Evolutionary conservation across 2,329 filamentous ascomycete genomes (phyloP).

Genomic region (Cadophora luteo-olivacea): DNA sequence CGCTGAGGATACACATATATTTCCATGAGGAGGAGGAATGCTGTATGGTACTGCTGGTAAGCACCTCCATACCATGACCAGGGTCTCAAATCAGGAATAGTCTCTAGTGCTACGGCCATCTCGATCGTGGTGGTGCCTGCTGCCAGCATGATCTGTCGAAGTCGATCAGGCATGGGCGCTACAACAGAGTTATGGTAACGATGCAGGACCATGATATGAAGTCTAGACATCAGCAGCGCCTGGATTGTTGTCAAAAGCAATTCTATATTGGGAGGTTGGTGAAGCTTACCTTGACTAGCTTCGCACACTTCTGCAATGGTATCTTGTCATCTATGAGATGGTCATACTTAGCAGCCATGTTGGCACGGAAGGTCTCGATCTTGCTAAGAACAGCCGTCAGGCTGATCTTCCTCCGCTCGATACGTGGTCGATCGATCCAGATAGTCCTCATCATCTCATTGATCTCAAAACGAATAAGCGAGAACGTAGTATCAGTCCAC

Average conservation of each 20-base stretch:
- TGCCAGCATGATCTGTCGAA: conserved; percentile 69
- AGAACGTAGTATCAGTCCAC: conserved; percentile 73
- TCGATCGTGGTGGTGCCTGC: conserved; percentile 62
- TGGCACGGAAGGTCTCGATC: conserved; percentile 70
- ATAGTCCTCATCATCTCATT: conserved; percentile 75
- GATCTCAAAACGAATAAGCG: conserved; percentile 73
- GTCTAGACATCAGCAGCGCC: conserved; percentile 64
- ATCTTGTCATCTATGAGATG: conserved; percentile 64
- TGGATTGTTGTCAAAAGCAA: not conserved
- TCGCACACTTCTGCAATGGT: conserved; percentile 68
- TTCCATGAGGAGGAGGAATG: conserved; percentile 72
- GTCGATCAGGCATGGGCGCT: conserved; percentile 62
- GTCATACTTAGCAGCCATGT: conserved; percentile 70
- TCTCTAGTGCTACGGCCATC: conserved; percentile 60
- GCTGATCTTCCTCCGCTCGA: conserved; percentile 66
- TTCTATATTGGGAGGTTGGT: too few species aligned
- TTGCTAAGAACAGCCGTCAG: conserved; percentile 70
- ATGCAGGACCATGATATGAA: conserved; percentile 72
- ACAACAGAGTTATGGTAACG: conserved; percentile 60
- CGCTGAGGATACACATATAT: conserved; percentile 55
- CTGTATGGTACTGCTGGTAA: conserved; percentile 75
- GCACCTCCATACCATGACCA: conserved; percentile 78
- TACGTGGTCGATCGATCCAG: conserved; percentile 71
- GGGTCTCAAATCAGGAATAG: conserved; percentile 54
- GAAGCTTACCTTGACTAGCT: conserved; percentile 59